Evolutionary conservation across 352 stramenopile species (phyloP), one percentile per base, ranked within the genome.

Genomic region (Pythium periplocum): DNA sequence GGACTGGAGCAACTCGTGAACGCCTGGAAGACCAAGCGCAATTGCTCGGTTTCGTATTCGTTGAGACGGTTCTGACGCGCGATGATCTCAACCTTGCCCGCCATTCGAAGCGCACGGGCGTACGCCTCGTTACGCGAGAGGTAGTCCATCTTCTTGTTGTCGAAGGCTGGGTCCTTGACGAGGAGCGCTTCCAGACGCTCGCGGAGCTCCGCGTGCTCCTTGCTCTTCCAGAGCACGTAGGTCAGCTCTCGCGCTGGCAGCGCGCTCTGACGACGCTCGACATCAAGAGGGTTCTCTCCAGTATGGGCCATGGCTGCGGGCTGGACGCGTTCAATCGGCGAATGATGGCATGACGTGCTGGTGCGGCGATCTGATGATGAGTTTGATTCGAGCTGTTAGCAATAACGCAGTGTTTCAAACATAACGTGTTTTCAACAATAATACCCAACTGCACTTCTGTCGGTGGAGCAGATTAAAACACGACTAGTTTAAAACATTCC

Each of bases 111-210:
- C 12, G 69, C 69, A 31, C 64, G 71, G 37, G 67, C 64, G 66
- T 87, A 87, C 54, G 86, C 71, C 55, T 90, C 69, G 17, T 64
- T 64, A n/a, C 77, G 78, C 7, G 80, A 60, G 8, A 86, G 52
- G 53, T 85, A 87, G 71, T 90, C 75, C 63, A 88, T 86, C 44
- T 79, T 68, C 31, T 74, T 59, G 55, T 76, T 52, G 59, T 75
- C 64, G 61, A 90, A 90, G 36, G 66, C 63, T 6, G 76, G 71
- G 50, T 87, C 75, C 35, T 66, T 51, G 7, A 78, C 58, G 26
- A 91, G 69, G 55, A 91, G 64, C 35, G 64, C 53, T 62, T 88
- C 75, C 45, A 88, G 66, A 1, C 69, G 73, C 66, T 88, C 75
- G 12, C 74, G 45, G 31, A 69, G 68, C 64, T 88, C 73, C 34